A percentile compares a stretch with the other conserved stretches of the same genome.
These are phyloP conservation scores for Raphanus hybrid DNA, from an alignment of 441 rosid species.

Conservation along the genomic window DNA sequence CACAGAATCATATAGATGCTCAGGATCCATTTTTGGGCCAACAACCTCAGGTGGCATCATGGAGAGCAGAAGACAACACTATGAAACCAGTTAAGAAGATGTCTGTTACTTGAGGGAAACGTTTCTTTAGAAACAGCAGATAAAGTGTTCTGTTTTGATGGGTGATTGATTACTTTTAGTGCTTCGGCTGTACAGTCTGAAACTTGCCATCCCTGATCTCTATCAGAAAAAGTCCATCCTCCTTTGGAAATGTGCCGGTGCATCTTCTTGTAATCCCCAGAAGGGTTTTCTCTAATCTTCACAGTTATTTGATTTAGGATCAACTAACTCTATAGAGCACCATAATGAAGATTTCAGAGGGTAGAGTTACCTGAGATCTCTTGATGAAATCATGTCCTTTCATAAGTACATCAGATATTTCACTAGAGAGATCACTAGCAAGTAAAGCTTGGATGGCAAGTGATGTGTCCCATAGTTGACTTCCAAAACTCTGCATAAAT, in stretches of 20 bases:
- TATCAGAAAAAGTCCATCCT: slow-evolving; percentile 58
- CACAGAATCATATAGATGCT: slow-evolving; percentile 44
- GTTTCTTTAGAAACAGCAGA: too few relatives aligned
- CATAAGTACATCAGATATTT: neutral
- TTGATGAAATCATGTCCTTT: neutral
- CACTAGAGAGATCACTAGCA: neutral
- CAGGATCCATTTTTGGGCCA: slow-evolving; percentile 63
- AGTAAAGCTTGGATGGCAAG: neutral
- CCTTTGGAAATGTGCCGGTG: slow-evolving; percentile 62
- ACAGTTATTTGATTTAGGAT: neutral
- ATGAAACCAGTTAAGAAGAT: neutral
- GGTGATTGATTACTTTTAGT: slow-evolving; percentile 39
- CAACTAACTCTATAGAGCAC: too few relatives aligned
- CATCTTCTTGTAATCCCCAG: slow-evolving; percentile 57
- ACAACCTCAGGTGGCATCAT: slow-evolving; percentile 63
- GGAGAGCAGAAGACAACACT: slow-evolving; percentile 73
- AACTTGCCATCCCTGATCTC: slow-evolving; percentile 74
- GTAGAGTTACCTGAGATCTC: neutral
- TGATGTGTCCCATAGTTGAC: neutral
- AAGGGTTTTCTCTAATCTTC: slow-evolving; percentile 62
- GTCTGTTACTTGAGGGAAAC: too few relatives aligned
- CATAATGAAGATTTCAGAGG: too few relatives aligned
- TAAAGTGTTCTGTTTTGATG: neutral
- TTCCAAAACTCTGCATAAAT: neutral
- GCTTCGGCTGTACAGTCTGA: slow-evolving; percentile 74